Base-by-base conservation (phyloP, 2,329 filamentous ascomycete genomes). In the Beauveria rudraprayagi region DNA sequence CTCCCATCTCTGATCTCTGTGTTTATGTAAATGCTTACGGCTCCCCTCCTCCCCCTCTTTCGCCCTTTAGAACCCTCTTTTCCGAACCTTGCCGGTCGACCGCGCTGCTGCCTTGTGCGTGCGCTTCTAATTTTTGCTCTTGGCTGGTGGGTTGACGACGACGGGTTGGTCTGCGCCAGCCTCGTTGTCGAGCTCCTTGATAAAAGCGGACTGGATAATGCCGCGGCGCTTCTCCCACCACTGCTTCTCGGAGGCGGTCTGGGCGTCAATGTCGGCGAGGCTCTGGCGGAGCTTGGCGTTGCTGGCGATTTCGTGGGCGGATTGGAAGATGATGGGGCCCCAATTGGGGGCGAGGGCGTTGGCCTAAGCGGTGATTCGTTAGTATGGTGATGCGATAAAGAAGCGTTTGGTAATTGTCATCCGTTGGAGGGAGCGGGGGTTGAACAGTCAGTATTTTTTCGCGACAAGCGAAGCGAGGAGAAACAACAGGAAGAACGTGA, bases 271-370 rank as follows among this genome's bases (percentile, higher is more conserved):
- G 64, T 92, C 88, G 52, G 87, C 83, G 22, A 96, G 81, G 55
- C 87, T 84, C 66, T 87, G 81, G 66, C 91, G 89, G 70, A 96
- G 83, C 52, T 86, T 77, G 47, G 84, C 83, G 77, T 97, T 97
- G 70, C 91, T 88, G 62, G 89, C 86, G 76, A 99, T 97, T 76
- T 99, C 94, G 75, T 96, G 96, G 60, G 94, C 94, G 51, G 90
- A 92, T 75, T 99, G 94, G 83, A 99, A 99, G 73, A 99, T 97
- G 61, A 84, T 86, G 71, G 94, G 88, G 64, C 94, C 94, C 94
- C 94, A 99, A 73, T 88, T 88, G 54, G 90, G 88, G 1, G 85
- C 82, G 65, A 97, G 89, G 22, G 90, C 92, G 72, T 97, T 97
- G 69, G 95, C 94, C 91, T 97, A 2, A 34, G 3, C 5, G 30